Conservation (phyloP, 2,329 filamentous ascomycete genomes). For the Botryotinia calthae region DNA sequence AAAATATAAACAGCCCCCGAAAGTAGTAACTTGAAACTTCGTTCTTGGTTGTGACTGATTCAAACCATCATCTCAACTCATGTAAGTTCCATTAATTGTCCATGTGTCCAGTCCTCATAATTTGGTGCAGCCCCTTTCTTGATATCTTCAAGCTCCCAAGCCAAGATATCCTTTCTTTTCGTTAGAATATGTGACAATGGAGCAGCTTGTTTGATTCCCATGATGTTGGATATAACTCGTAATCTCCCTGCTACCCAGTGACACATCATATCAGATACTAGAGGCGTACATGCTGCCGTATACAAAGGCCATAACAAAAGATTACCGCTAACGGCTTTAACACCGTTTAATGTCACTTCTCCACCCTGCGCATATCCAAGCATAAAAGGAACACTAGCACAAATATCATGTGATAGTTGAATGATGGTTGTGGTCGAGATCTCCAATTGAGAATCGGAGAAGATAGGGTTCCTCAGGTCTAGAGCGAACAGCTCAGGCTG, state of each 20-base stretch:
- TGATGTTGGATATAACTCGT: slow-evolving; percentile 30
- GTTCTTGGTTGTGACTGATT: neutral
- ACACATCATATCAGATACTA: slow-evolving; percentile 31
- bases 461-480: slow-evolving; percentile 12
- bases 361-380: slow-evolving; percentile 24
- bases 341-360: slow-evolving; percentile 14
- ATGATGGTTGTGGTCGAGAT: slow-evolving; percentile 24
- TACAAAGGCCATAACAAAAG: slow-evolving; percentile 35
- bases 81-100: slow-evolving; percentile 16
- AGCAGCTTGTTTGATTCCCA: slow-evolving; percentile 32
- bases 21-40: too few relatives aligned
- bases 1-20: neutral
- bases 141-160: slow-evolving; percentile 19
- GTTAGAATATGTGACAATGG: slow-evolving; percentile 26
- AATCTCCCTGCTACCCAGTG: slow-evolving; percentile 32
- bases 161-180: slow-evolving; percentile 20
- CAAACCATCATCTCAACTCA: neutral
- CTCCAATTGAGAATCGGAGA: slow-evolving; percentile 26
- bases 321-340: slow-evolving; percentile 30
- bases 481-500: slow-evolving; percentile 12
- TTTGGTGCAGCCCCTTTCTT: neutral
- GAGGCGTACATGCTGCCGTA: slow-evolving; percentile 27
- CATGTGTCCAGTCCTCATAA: slow-evolving; percentile 14
- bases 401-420: slow-evolving; percentile 33
- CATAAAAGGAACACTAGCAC: slow-evolving; percentile 31